These are phyloP conservation scores for Sclerotinia borealis DNA, from an alignment of 2,329 filamentous ascomycete species.

Conservation along the genomic window DNA sequence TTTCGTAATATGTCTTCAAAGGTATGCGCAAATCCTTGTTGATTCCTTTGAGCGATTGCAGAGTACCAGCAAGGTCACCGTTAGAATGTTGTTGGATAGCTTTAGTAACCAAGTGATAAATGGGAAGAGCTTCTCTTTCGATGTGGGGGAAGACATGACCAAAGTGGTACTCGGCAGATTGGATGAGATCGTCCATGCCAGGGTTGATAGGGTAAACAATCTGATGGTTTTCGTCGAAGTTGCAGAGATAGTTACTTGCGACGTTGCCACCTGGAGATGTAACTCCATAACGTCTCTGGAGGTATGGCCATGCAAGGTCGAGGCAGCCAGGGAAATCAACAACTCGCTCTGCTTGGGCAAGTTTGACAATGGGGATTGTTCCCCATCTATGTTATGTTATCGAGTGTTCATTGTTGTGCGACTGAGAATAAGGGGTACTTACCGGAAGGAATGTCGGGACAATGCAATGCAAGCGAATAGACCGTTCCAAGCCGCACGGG, in stretches of 20 bases:
- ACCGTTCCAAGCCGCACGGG: slow-evolving; percentile 32
- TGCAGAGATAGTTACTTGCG: slow-evolving; percentile 32
- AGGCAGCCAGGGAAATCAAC: slow-evolving; percentile 32
- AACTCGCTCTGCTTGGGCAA: slow-evolving; percentile 32
- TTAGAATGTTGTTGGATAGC: slow-evolving; percentile 4
- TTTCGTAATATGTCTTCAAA: slow-evolving; percentile 29
- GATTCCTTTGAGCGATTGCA: slow-evolving; percentile 3
- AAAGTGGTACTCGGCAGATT: slow-evolving; percentile 32
- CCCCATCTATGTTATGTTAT: slow-evolving; percentile 28
- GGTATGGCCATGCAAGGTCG: slow-evolving; percentile 30
- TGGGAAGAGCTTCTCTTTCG: slow-evolving; percentile 20
- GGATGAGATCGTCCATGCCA: slow-evolving; percentile 27
- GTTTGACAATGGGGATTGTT: slow-evolving; percentile 33
- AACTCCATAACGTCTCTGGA: slow-evolving; percentile 32
- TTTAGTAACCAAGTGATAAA: slow-evolving; percentile 7
- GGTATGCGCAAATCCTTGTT: slow-evolving; percentile 22
- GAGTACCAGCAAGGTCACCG: slow-evolving; percentile 1
- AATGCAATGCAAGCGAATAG: slow-evolving; percentile 33
- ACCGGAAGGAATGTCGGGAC: slow-evolving; percentile 33
- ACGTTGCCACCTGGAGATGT: slow-evolving; percentile 32
- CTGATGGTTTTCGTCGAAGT: slow-evolving; percentile 29
- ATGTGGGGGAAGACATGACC: slow-evolving; percentile 30
- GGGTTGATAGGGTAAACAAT: slow-evolving; percentile 31
- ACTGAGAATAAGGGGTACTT: not conserved
- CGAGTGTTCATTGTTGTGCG: not conserved